phyloP scores from a whole-genome alignment of 371 early-diverging fungal species.

The Mucor piriformis region DNA sequence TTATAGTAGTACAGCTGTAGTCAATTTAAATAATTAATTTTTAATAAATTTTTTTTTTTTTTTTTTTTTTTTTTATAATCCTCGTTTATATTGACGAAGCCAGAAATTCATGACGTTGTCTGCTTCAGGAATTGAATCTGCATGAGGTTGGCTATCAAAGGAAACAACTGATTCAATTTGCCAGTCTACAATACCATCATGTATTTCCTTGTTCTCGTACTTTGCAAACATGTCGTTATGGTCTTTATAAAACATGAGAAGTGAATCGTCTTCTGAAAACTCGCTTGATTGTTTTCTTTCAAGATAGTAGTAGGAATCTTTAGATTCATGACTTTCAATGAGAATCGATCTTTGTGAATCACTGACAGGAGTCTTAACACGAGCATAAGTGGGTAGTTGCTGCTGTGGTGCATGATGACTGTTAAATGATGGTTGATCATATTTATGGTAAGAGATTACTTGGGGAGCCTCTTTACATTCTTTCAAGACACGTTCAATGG shows the following conservation, averaged over 20 bases:
- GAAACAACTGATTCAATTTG: neutral
- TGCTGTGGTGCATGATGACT: neutral
- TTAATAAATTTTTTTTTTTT: neutral
- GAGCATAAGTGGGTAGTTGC: neutral
- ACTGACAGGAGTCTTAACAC: neutral
- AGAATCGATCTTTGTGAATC: too few species aligned
- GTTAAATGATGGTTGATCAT: neutral
- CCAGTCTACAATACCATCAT: neutral
- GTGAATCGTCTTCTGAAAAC: too few species aligned
- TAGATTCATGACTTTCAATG: neutral
- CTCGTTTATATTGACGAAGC: constrained; percentile 6
- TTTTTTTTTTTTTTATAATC: neutral
- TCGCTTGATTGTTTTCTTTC: too few species aligned
- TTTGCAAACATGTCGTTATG: too few species aligned
- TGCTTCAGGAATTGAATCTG: neutral
- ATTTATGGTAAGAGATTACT: neutral
- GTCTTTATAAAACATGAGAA: neutral
- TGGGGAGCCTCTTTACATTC: constrained; percentile 7
- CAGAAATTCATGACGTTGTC: constrained; percentile 9
- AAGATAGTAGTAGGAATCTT: too few species aligned
- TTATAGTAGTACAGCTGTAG: constrained; percentile 29
- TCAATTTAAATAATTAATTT: neutral
- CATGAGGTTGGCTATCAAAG: neutral
- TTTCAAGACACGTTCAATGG: neutral
- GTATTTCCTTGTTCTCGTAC: neutral